Evolutionary conservation across 2,329 filamentous ascomycete genomes (phyloP), one percentile per base, ranked within the genome.

Genomic region (Ceratocystis ficicola): DNA sequence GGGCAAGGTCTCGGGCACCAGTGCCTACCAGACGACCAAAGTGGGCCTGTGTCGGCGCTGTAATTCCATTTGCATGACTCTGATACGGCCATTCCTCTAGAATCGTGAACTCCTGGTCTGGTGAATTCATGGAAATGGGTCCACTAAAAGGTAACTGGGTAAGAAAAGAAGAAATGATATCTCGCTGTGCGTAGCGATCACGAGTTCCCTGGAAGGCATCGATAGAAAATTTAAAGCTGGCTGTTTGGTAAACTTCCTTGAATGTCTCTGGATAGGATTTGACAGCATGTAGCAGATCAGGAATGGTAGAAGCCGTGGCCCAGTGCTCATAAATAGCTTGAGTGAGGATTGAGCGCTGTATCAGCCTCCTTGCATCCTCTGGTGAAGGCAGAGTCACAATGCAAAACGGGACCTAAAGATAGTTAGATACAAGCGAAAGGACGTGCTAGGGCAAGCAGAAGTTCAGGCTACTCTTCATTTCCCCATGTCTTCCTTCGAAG

Each of bases 321-420:
- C 94, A 97, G 69, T 96, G 83, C 73, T 95, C 90, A 77, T 94
- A 89, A 70, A 97, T 88, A 59, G 84, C 86, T 75, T 91, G 89
- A 28, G 85, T 84, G 62, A 97, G 81, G 70, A 97, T 88, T 60
- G 89, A 90, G 69, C 93, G 87, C 62, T 80, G 78, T 62, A 95
- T 81, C 25, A 97, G 80, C 7, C 77, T 77, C 62, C 79, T 79
- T 5, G 91, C 91, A 25, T 84, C 83, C 25, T 80, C 78, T 69
- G 81, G 79, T 52, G 88, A 85, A 46, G 82, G 80, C 15, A 96
- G 80, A 62, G 79, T 80, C 63, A 96, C 81, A 67, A 95, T 78
- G 73, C 90, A 95, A 73, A 93, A 94, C 50, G 94, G 94, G 52
- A 90, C 91, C 90, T 96, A 59, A 36, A 36, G 46, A 44, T 50